Conservation (phyloP, 768 basidiomycete species). For the Kwoniella bestiolae region DNA sequence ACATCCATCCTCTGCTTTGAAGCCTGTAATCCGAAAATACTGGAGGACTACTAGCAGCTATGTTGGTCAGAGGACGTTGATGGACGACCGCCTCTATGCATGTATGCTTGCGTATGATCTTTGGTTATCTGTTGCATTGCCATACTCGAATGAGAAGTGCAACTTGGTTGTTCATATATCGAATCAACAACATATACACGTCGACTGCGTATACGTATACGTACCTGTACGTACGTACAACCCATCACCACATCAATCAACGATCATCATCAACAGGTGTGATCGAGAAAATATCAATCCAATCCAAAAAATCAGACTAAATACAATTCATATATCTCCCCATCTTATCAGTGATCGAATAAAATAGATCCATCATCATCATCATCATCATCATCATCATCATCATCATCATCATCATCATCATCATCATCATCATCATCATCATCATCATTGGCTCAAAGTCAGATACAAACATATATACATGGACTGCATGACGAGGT, state of each 20-base stretch:
- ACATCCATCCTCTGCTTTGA: neutral
- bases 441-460: too few species aligned
- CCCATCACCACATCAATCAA: neutral
- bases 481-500: neutral
- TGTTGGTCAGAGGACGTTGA: too few species aligned
- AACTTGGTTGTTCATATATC: too few species aligned
- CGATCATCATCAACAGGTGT: neutral
- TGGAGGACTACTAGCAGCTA: too few species aligned
- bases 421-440: too few species aligned
- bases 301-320: neutral
- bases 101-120: too few species aligned
- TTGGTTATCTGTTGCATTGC: too few species aligned
- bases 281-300: conserved; percentile 4
- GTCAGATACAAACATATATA: neutral
- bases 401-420: too few species aligned
- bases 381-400: too few species aligned
- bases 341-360: neutral
- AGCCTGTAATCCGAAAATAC: neutral
- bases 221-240: neutral
- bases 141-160: too few species aligned
- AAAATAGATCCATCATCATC: neutral
- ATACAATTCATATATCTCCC: neutral
- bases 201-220: neutral
- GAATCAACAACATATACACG: too few species aligned
- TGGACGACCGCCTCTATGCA: too few species aligned